phyloP scores from a whole-genome alignment of 2,329 filamentous ascomycete genomes.

The Beauveria sp. region DNA sequence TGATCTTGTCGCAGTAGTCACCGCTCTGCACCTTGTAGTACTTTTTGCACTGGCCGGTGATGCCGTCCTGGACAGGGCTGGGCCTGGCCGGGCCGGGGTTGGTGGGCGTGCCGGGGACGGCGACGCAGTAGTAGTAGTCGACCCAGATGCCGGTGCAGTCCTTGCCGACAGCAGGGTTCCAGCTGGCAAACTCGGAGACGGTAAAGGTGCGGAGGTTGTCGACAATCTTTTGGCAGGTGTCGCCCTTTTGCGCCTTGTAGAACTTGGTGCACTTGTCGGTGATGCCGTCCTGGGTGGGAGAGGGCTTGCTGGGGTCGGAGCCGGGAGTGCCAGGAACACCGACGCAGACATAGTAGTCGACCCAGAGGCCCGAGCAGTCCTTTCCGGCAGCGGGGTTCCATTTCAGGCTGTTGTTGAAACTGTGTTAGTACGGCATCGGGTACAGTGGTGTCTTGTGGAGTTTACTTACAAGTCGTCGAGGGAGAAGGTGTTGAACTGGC shows the following conservation, averaged over 20 bases:
- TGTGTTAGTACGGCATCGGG: not conserved
- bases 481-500: constrained; percentile 18
- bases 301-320: constrained; percentile 9
- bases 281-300: constrained; percentile 9
- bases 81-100: constrained; percentile 1
- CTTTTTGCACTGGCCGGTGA: constrained; percentile 11
- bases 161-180: constrained; percentile 11
- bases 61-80: not conserved
- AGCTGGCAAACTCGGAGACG: constrained; percentile 1
- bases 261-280: constrained; percentile 8
- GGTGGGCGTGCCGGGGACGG: constrained; percentile 9
- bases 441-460: not conserved
- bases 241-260: constrained; percentile 15
- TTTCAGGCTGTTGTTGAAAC: constrained; percentile 20
- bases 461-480: constrained; percentile 9
- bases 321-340: constrained; percentile 16
- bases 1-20: constrained; percentile 13
- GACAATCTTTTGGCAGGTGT: constrained; percentile 21
- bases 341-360: constrained; percentile 18
- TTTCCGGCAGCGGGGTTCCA: constrained; percentile 12
- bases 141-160: constrained; percentile 11
- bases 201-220: constrained; percentile 20
- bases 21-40: constrained; percentile 14
- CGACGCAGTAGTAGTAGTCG: constrained; percentile 11
- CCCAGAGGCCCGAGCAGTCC: constrained; percentile 13